phyloP scores from a whole-genome alignment of 148 eudicot species.

The Spergularia marina region DNA sequence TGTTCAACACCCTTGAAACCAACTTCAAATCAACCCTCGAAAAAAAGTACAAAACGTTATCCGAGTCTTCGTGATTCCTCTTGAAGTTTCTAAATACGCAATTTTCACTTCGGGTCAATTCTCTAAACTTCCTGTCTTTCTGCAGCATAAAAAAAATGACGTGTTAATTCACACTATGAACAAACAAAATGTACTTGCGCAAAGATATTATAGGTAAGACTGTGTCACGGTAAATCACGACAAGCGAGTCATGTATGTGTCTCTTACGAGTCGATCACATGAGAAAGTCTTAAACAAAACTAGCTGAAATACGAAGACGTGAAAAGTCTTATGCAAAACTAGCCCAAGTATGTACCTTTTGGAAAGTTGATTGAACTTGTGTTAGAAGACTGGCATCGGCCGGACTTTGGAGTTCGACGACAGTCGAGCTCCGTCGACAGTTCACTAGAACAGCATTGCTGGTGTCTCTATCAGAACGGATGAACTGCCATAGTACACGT shows the following conservation, averaged over 20 bases:
- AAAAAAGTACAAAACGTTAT: slow-evolving; percentile 64
- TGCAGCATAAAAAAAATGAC: slow-evolving; percentile 31
- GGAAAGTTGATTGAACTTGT: slow-evolving; percentile 50
- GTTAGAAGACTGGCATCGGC: slow-evolving; percentile 44
- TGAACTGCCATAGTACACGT: slow-evolving; percentile 72
- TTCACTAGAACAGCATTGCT: slow-evolving; percentile 21
- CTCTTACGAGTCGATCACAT: too few species aligned
- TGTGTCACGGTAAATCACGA: too few species aligned
- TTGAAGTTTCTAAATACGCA: slow-evolving; percentile 58
- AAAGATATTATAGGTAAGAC: too few species aligned
- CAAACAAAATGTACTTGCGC: background rate
- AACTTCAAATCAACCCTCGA: slow-evolving; percentile 78
- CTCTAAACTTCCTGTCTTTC: slow-evolving; percentile 78
- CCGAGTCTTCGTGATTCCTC: slow-evolving; percentile 43
- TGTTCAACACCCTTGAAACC: slow-evolving; percentile 69
- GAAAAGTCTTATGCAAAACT: too few species aligned
- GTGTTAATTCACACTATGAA: background rate
- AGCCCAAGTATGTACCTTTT: slow-evolving; percentile 43
- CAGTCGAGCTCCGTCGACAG: slow-evolving; percentile 31
- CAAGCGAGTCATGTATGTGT: too few species aligned
- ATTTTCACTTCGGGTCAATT: slow-evolving; percentile 47
- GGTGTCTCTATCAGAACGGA: slow-evolving; percentile 58
- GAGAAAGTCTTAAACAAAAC: too few species aligned
- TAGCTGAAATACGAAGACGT: too few species aligned
- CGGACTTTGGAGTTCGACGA: slow-evolving; percentile 46